A percentile compares a stretch with the other conserved stretches of the same genome.
Evolutionary conservation across 2,329 filamentous ascomycete species (phyloP).

Genomic region (Tricladium varicosporioides): DNA sequence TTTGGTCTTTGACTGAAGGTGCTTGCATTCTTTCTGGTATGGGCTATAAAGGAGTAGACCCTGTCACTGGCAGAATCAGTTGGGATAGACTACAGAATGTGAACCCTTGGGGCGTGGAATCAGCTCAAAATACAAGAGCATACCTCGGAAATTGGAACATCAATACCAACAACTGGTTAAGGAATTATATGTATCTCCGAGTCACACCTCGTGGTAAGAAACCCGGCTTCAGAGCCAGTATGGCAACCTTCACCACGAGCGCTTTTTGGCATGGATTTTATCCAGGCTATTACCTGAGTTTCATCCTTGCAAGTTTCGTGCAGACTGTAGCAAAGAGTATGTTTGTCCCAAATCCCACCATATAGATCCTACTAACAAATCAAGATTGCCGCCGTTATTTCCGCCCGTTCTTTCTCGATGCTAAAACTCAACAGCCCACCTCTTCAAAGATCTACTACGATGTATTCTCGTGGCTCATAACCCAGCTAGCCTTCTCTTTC

Average conservation of each 20-base stretch:
- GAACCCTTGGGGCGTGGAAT: slow-evolving; percentile 79
- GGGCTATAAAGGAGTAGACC: slow-evolving; percentile 91
- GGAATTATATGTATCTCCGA: slow-evolving; percentile 92
- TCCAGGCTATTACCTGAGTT: slow-evolving; percentile 91
- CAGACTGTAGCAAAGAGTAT: slow-evolving; percentile 95
- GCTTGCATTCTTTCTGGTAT: slow-evolving; percentile 91
- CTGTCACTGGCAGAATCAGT: slow-evolving; percentile 76
- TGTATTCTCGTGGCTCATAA: slow-evolving; percentile 68
- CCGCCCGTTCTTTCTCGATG: slow-evolving; percentile 87
- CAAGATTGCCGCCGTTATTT: slow-evolving; percentile 84
- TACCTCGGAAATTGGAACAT: slow-evolving; percentile 97
- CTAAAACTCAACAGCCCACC: slow-evolving; percentile 67
- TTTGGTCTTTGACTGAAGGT: slow-evolving; percentile 91
- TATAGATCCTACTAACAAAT: slow-evolving; percentile 13
- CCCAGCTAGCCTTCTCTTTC: slow-evolving; percentile 83
- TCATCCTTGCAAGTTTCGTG: slow-evolving; percentile 84
- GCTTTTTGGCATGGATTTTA: slow-evolving; percentile 99
- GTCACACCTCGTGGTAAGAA: slow-evolving; percentile 96
- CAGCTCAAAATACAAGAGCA: slow-evolving; percentile 87
- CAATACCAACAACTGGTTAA: slow-evolving; percentile 95
- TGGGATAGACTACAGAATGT: slow-evolving; percentile 94
- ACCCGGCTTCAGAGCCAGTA: slow-evolving; percentile 88
- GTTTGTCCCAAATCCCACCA: no score
- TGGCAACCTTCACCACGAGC: slow-evolving; percentile 92
- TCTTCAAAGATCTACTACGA: slow-evolving; percentile 85